A percentile compares a stretch with the other conserved stretches of the same genome.
These are phyloP conservation scores for Oidium heveae DNA, from an alignment of 2,329 filamentous ascomycete species.

Conservation along the genomic window DNA sequence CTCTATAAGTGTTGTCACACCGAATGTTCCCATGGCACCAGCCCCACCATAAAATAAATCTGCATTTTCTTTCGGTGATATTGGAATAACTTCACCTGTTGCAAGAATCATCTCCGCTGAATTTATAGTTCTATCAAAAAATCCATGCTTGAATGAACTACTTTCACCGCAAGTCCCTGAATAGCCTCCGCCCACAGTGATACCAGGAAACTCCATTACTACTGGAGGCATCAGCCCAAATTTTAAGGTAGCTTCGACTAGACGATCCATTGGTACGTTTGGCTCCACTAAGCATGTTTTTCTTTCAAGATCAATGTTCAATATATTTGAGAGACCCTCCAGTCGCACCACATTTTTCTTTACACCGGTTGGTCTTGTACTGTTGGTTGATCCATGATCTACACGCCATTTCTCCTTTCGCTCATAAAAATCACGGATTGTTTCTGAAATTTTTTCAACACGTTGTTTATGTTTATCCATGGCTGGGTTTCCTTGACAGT, in stretches of 20 bases:
- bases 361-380: slow-evolving; percentile 20
- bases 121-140: slow-evolving; percentile 37
- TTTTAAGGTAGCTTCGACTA: slow-evolving; percentile 30
- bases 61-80: slow-evolving; percentile 20
- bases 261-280: slow-evolving; percentile 41
- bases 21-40: slow-evolving; percentile 32
- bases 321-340: slow-evolving; percentile 21
- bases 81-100: slow-evolving; percentile 26
- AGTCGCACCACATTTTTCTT: slow-evolving; percentile 21
- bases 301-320: slow-evolving; percentile 17
- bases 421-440: slow-evolving; percentile 21
- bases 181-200: slow-evolving; percentile 42
- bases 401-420: slow-evolving; percentile 25
- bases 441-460: slow-evolving; percentile 20
- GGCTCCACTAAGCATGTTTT: slow-evolving; percentile 32
- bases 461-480: slow-evolving; percentile 16
- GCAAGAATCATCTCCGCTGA: slow-evolving; percentile 37
- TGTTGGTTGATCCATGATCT: slow-evolving; percentile 30
- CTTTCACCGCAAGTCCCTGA: slow-evolving; percentile 42
- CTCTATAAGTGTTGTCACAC: slow-evolving; percentile 33
- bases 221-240: slow-evolving; percentile 34
- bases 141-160: slow-evolving; percentile 37
- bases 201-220: slow-evolving; percentile 47
- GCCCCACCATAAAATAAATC: slow-evolving; percentile 35
- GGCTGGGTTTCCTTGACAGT: not conserved